Evolutionary conservation across 176 grass and related monocot species (phyloP).

Genomic region (Microstegium vimineum): DNA sequence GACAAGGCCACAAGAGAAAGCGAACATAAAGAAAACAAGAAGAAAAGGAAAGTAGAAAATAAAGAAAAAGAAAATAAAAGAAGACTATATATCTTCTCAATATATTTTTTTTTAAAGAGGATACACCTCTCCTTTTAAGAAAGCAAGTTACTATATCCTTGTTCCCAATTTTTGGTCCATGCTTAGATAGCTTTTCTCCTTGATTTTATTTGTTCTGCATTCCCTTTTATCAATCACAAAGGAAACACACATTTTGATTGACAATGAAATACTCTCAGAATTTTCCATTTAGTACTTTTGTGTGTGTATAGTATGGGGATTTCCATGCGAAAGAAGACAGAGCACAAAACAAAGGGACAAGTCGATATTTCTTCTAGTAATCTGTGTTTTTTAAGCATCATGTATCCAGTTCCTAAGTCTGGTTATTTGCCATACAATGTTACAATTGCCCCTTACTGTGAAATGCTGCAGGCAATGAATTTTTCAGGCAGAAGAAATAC

Average conservation of each 20-base stretch:
- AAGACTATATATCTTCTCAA: neutral
- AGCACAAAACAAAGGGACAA: neutral
- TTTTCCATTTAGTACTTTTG: neutral
- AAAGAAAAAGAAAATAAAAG: neutral
- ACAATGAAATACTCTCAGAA: neutral
- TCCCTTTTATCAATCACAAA: neutral
- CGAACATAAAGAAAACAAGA: neutral
- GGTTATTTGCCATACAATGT: neutral
- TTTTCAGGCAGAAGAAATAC: slow-evolving; percentile 48
- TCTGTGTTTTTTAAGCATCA: slow-evolving; percentile 7
- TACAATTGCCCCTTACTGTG: neutral
- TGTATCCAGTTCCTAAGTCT: neutral
- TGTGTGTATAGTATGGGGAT: neutral
- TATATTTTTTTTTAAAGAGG: no score
- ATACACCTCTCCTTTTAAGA: no score
- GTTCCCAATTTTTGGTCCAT: no score
- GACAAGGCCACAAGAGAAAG: neutral
- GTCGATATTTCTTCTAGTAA: neutral
- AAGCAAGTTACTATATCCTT: no score
- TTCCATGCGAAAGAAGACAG: neutral
- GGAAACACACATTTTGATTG: neutral
- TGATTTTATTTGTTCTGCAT: neutral
- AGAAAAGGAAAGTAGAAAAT: neutral
- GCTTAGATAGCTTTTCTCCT: neutral
- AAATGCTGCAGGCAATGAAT: slow-evolving; percentile 42